Percentiles rank a stretch among this genome's conserved stretches.
These are phyloP conservation scores for Caryopteris hybrid DNA, from an alignment of 305 asterid species.

Conservation along the genomic window DNA sequence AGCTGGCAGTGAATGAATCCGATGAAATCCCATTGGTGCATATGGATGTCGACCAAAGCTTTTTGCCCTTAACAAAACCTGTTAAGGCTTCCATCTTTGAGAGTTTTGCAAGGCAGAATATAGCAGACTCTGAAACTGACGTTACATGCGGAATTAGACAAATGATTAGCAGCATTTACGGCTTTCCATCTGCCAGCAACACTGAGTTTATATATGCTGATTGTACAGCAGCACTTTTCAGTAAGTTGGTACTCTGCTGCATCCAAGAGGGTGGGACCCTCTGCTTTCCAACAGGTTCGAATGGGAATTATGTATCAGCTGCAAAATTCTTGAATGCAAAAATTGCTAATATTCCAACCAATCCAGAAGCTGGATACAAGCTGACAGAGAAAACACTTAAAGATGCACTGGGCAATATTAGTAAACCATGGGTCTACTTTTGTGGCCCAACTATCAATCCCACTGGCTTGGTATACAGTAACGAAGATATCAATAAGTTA, in stretches of 20 bases:
- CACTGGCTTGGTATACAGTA: conserved; percentile 79
- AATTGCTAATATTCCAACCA: conserved; percentile 49
- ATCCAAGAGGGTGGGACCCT: conserved; percentile 80
- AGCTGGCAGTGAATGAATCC: conserved; percentile 58
- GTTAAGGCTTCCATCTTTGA: conserved; percentile 94
- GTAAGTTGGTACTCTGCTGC: conserved; percentile 84
- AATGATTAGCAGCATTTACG: conserved; percentile 54
- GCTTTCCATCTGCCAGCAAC: conserved; percentile 46
- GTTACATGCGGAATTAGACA: conserved; percentile 58
- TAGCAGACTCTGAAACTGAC: conserved; percentile 81
- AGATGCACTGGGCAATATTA: conserved; percentile 39
- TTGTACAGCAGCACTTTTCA: conserved; percentile 69
- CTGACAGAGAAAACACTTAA: conserved; percentile 59
- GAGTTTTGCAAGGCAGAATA: conserved; percentile 94
- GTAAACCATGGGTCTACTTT: conserved; percentile 86
- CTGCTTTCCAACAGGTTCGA: conserved; percentile 88
- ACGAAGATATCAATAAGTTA: conserved; percentile 65
- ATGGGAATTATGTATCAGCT: conserved; percentile 81
- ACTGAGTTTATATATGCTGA: conserved; percentile 76
- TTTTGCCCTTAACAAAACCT: conserved; percentile 78
- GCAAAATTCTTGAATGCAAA: conserved; percentile 77
- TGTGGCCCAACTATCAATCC: conserved; percentile 91
- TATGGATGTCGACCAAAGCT: conserved; percentile 95
- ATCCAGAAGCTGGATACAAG: conserved; percentile 61
- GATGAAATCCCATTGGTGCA: conserved; percentile 62